Percentiles rank a stretch among this genome's conserved stretches.
These are phyloP conservation scores for Taxawa tesnikishii DNA, from an alignment of 2,329 filamentous ascomycete species.

Conservation along the genomic window DNA sequence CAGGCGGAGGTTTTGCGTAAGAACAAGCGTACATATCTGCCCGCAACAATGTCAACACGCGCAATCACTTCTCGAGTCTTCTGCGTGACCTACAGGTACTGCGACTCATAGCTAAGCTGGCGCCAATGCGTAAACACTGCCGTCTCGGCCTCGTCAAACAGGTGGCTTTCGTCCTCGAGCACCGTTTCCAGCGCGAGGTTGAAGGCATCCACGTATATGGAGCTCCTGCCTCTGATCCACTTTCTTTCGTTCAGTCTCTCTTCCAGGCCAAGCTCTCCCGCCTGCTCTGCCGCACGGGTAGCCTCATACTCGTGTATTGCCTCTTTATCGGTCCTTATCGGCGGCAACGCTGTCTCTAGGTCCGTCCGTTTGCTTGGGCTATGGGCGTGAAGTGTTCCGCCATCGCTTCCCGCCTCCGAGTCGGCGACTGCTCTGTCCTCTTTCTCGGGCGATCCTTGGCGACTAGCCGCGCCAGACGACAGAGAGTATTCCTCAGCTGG, in stretches of 20 bases:
- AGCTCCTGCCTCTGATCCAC: conserved; percentile 70
- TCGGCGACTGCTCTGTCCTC: conserved; percentile 14
- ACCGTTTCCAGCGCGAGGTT: conserved; percentile 86
- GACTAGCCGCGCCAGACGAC: conserved; percentile 11
- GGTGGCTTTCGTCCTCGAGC: conserved; percentile 71
- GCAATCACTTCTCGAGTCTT: not conserved
- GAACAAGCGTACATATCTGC: conserved; percentile 81
- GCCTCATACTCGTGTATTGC: conserved; percentile 72
- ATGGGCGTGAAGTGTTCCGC: conserved; percentile 12
- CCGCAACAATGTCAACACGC: conserved; percentile 1
- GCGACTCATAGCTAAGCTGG: conserved; percentile 64
- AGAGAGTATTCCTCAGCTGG: conserved; percentile 7
- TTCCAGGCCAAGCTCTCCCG: conserved; percentile 27
- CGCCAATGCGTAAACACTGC: conserved; percentile 68
- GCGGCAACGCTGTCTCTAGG: conserved; percentile 59
- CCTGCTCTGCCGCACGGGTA: conserved; percentile 47
- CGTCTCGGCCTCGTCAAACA: conserved; percentile 72
- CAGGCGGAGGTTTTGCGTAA: conserved; percentile 82
- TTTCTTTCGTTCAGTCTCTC: conserved; percentile 42
- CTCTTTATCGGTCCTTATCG: conserved; percentile 52
- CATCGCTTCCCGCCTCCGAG: conserved; percentile 19
- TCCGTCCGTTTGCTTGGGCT: conserved; percentile 38
- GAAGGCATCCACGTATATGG: conserved; percentile 95
- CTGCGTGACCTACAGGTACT: conserved; percentile 64
- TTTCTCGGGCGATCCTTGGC: conserved; percentile 4